Evolutionary conservation across 345 rosid species (phyloP).

Genomic region (Xanthoceras sorbifolium): DNA sequence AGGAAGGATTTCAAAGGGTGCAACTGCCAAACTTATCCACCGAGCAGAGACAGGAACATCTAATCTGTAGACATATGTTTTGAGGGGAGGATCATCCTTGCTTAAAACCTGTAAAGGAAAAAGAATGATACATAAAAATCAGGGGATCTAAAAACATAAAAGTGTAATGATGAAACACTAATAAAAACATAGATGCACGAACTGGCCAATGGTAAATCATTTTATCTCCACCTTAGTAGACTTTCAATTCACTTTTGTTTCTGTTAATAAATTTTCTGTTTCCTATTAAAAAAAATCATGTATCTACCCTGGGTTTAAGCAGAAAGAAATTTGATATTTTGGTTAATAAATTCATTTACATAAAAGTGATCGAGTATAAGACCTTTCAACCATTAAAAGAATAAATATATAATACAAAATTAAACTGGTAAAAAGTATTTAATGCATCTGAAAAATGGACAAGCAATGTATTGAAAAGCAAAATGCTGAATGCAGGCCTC

Average conservation of each 20-base stretch:
- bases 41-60: slow-evolving; percentile 79
- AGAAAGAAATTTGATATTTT: background rate
- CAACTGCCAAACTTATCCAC: slow-evolving; percentile 90
- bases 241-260: background rate
- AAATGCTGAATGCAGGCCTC: background rate
- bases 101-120: slow-evolving; percentile 64
- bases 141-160: slow-evolving; percentile 6
- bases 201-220: background rate
- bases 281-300: background rate
- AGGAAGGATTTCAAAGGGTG: slow-evolving; percentile 82
- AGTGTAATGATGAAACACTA: background rate
- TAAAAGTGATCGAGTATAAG: background rate
- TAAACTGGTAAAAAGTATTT: background rate
- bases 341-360: background rate
- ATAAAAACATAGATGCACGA: background rate
- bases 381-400: background rate
- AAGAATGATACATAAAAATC: background rate
- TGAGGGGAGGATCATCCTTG: slow-evolving; percentile 85
- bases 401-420: background rate
- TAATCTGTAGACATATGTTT: slow-evolving; percentile 80
- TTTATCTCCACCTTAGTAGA: background rate
- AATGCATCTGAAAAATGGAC: background rate
- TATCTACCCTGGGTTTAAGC: background rate
- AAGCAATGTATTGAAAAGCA: background rate
- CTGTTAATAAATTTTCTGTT: background rate